Conservation (phyloP, 305 asterid genomes). For the Caryopteris hybrid region DNA sequence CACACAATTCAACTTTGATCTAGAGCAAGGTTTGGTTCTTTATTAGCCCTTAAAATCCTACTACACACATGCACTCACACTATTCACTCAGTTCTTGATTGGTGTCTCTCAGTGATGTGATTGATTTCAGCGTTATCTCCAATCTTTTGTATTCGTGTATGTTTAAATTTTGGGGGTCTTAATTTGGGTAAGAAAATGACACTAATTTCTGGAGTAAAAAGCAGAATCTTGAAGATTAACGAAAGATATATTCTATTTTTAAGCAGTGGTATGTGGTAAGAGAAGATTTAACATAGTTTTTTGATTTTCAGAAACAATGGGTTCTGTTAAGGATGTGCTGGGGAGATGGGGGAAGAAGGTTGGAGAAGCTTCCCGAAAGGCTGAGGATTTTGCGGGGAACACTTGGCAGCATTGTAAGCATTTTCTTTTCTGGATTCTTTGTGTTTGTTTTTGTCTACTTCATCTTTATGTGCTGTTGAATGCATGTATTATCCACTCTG, state of each 20-base stretch:
- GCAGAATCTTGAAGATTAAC: background rate
- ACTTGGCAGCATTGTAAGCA: slow-evolving; percentile 93
- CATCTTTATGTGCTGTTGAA: background rate
- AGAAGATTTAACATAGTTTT: slow-evolving; percentile 2
- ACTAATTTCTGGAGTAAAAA: background rate
- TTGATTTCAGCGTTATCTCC: background rate
- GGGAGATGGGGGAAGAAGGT: slow-evolving; percentile 92
- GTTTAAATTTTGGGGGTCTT: background rate
- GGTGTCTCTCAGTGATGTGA: background rate
- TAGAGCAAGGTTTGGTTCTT: background rate
- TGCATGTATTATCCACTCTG: background rate
- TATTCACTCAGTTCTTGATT: background rate
- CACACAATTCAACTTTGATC: background rate
- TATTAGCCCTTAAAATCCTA: background rate
- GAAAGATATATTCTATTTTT: background rate
- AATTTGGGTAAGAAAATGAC: background rate
- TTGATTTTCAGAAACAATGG: slow-evolving; percentile 56
- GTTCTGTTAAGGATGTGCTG: slow-evolving; percentile 62
- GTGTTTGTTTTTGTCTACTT: background rate
- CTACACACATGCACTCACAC: background rate
- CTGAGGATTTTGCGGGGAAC: slow-evolving; percentile 88
- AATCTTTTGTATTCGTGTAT: background rate
- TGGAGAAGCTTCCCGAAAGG: slow-evolving; percentile 82
- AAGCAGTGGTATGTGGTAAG: background rate
- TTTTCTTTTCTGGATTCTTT: background rate